Base-by-base conservation (phyloP, 2,329 filamentous ascomycete species). In the Madurella fahalii region DNA sequence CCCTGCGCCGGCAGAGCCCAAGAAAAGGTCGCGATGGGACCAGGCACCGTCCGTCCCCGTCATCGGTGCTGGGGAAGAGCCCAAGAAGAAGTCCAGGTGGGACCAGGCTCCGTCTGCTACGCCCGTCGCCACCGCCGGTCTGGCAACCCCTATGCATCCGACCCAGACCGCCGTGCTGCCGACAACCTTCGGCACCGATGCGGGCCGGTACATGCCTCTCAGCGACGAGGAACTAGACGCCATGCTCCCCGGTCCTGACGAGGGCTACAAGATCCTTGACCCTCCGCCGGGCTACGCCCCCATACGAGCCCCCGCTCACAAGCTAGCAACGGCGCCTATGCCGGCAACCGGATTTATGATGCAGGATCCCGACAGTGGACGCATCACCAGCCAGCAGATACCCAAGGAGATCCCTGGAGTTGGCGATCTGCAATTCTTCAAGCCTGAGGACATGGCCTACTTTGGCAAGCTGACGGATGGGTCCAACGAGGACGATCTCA, bases 381-480 rank as follows among this genome's bases (percentile, higher is more conserved):
- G 90, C 60, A 77, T 89, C 47, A 83, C 93, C 67, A 90, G 91
- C 62, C 95, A 95, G 73, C 90, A 95, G 63, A 83, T 97, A 65
- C 90, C 93, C 9, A 95, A 90, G 4, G 93, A 97, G 68, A 96
- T 99, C 39, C 92, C 94, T 3, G 94, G 94, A 40, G 91, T 99
- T 47, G 92, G 92, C 40, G 94, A 99, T 69, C 75, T 99, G 49
- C 92, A 96, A 63, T 99, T 97, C 70, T 96, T 99, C 81, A 99
- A 99, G 74, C 84, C 91, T 1, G 94, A 99, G 71, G 94, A 99
- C 71, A 96, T 97, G 91, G 86, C 90, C 40, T 99, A 99, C 74
- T 99, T 99, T 67, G 92, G 93, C 56, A 97, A 99, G 76, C 82
- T 99, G 40, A 93, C 95, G 18, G 94, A 99, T 68, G 91, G 90